Base-by-base conservation (phyloP, 352 stramenopile genomes). In the Phytophthora niederhauseri region DNA sequence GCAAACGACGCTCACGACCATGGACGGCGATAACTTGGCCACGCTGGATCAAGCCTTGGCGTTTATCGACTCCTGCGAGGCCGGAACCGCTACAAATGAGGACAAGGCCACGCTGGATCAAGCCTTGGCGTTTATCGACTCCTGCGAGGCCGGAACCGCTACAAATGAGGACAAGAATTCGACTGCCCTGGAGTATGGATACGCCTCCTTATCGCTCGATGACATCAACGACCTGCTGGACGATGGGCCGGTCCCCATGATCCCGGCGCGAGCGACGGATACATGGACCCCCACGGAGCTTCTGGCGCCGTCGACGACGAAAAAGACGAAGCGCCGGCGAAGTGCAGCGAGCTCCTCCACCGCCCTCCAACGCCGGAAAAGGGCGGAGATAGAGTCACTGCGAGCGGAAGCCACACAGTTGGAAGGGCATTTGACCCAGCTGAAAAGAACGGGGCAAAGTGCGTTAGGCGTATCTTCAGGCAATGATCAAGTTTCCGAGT, bases 271-370 rank as follows among this genome's bases (percentile, higher is more conserved):
- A 9, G 1, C 50, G 11, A 61, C 46, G 9, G 3, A 48, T 20
- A n/a, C 6, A 1, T 15, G 31, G 28, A 50, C 14, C 6, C 26
- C 19, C 24, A 51, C 8, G 3, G 41, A 53, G 30, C 9, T 50
- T 0, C n/a, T 57, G 20, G 14, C 46, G 9, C 19, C 28, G 4
- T 65, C 60, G 2, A 36, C 38, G 0, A 26, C 24, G 1, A 61
- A 12, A 6, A 70, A 64, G 59, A 63, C 53, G 8, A 57, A 57
- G 24, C 28, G 54, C 4, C 22, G 52, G 12, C 26, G 54, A 38
- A 70, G 41, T 19, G 20, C 54, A 17, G 36, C 36, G 9, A 76
- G 57, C 22, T 76, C 66, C 0, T 73, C 69, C 6, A 66, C 69
- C 15, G 17, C 57, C 7, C 34, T 64, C 0, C 69, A 76, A 49